Percentiles rank a stretch among this genome's conserved stretches.
phyloP scores from a whole-genome alignment of 1,139 yeast species.

The Suhomyces wounanorum region DNA sequence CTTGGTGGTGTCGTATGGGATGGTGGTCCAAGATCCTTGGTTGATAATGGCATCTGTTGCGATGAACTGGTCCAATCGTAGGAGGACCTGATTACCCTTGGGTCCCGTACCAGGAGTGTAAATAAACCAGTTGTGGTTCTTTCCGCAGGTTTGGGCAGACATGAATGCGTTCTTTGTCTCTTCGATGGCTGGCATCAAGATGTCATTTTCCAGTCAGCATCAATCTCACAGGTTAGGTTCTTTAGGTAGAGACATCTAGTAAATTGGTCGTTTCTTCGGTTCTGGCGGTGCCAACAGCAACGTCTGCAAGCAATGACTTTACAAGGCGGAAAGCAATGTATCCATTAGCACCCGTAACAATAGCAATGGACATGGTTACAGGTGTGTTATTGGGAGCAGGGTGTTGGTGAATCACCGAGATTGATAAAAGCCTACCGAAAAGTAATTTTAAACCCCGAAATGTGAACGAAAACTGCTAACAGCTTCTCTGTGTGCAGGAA shows the following conservation, averaged over 20 bases:
- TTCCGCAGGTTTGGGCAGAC: background rate
- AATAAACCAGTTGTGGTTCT: background rate
- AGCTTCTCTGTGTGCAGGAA: too few relatives aligned
- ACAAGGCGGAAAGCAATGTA: background rate
- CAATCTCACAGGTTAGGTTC: background rate
- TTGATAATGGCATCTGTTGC: background rate
- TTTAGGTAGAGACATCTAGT: background rate
- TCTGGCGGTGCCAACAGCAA: background rate
- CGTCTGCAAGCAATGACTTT: background rate
- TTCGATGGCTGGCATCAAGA: slow-evolving; percentile 34
- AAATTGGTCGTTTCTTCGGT: background rate
- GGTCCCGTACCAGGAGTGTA: background rate
- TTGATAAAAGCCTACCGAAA: too few relatives aligned
- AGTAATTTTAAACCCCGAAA: too few relatives aligned
- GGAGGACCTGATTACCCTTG: background rate
- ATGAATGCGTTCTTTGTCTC: slow-evolving; percentile 12
- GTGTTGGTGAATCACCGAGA: background rate
- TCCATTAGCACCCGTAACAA: background rate
- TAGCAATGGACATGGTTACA: background rate
- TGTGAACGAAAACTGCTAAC: too few relatives aligned
- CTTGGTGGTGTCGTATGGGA: background rate
- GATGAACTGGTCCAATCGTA: background rate
- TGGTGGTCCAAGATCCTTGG: background rate
- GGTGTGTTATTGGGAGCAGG: background rate
- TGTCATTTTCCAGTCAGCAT: slow-evolving; percentile 13